Evolutionary conservation across 441 rosid genomes (phyloP).

Genomic region (Populus hybrid): DNA sequence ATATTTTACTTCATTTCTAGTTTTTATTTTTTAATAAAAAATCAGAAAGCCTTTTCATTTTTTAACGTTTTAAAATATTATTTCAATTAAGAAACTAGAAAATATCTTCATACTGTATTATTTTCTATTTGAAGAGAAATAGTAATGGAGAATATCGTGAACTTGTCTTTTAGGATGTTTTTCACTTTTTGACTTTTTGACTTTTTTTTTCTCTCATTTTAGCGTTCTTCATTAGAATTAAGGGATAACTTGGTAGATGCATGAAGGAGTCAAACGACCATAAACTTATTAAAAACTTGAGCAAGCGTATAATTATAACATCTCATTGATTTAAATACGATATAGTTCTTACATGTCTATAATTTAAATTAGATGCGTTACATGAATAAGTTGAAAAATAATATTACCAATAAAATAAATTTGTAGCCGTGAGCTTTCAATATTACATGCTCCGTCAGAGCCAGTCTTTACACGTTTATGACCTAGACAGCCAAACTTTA

Average conservation of each 20-base stretch:
- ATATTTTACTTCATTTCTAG: background rate
- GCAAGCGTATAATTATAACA: too few relatives aligned
- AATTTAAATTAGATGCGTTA: too few relatives aligned
- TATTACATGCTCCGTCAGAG: background rate
- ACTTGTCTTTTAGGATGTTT: background rate
- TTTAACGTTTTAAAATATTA: background rate
- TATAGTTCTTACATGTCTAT: too few relatives aligned
- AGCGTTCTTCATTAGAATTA: too few relatives aligned
- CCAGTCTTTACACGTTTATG: background rate
- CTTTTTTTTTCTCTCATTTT: too few relatives aligned
- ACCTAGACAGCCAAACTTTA: background rate
- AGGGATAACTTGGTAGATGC: too few relatives aligned
- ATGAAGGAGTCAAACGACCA: too few relatives aligned
- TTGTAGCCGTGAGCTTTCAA: background rate
- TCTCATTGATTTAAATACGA: too few relatives aligned
- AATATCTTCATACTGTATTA: background rate
- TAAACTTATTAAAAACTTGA: too few relatives aligned
- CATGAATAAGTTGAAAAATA: too few relatives aligned
- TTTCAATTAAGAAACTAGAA: background rate
- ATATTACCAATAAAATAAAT: too few relatives aligned
- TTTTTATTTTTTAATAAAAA: too few relatives aligned
- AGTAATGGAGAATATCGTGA: background rate
- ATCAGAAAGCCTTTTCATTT: background rate
- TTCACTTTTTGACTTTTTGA: background rate
- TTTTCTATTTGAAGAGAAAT: background rate